Evolutionary conservation across 148 eudicot genomes (phyloP), one percentile per base, ranked within the genome.

Genomic region (Fagopyrum tataricum): DNA sequence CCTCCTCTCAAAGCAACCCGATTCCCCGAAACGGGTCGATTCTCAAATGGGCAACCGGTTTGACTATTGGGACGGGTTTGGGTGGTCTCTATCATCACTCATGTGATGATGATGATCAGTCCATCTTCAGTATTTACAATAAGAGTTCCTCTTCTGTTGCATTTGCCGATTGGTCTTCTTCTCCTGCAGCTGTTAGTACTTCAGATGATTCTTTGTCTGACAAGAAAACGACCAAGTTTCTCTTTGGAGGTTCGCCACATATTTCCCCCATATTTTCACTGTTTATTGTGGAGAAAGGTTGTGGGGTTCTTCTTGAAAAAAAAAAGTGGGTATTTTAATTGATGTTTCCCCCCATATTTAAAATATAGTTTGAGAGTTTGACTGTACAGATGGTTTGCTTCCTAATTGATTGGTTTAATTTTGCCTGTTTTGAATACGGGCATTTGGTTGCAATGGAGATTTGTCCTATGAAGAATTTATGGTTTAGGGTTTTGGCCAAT

Each of bases 211-310:
- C 67, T 23, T 31, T 61, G 24, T 61, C 67, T 31, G 67, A 61
- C 39, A 61, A 61, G 17, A 61, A 67, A 67, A 7, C 37, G 49
- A 2, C 72, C 42, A 43, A 10, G 26, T 70, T 42, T 44, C 72
- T 70, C 51, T 70, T 70, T 46, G 72, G 72, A 70, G 72, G 72
- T 70, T 37, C 31, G 69, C 41, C 11, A 24, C 37, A 31, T 31
- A 31, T 31, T 31, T 1, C 37, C 37, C 37, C 37, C 37, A 31
- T 1, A 31, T 31, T 31, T 67, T n/a, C 5, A 52, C 21, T 52
- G 56, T 18, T 52, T 52, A 52, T 17, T 18, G 6, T 52, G 20
- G 56, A 31, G 37, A 17, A 52, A 52, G 56, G 20, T 52, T 52
- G 56, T 51, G 53, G 53, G 18, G 53, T 13, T 48, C 37, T 31